phyloP scores from a whole-genome alignment of 2,329 filamentous ascomycete species.

The Fusarium haematococcum region DNA sequence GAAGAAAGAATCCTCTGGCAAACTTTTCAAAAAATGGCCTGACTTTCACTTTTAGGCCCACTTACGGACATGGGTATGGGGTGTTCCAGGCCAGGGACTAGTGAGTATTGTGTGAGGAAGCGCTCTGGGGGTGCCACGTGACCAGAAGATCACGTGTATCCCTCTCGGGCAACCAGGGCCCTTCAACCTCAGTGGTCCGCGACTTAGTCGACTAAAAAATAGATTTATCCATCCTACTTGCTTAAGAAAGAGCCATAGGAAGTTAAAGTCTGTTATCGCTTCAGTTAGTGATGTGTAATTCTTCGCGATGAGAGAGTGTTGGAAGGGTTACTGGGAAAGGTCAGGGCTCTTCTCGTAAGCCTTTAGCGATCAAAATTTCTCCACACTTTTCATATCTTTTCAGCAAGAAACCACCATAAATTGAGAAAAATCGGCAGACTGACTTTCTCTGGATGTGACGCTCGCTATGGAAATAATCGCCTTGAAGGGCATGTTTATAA shows the following conservation, averaged over 20 bases:
- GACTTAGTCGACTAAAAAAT: background rate
- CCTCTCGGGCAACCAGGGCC: background rate
- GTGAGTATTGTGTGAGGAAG: background rate
- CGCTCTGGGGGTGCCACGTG: background rate
- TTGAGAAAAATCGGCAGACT: background rate
- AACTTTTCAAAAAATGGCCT: slow-evolving; percentile 44
- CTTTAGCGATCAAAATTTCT: background rate
- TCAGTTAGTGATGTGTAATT: background rate
- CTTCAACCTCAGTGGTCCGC: background rate
- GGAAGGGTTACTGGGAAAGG: background rate
- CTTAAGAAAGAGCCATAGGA: fast-evolving
- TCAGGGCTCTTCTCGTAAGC: background rate
- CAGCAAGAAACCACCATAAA: background rate
- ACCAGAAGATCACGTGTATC: background rate
- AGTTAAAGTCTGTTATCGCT: background rate
- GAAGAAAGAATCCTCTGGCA: slow-evolving; percentile 27
- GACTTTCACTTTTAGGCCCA: slow-evolving; percentile 34
- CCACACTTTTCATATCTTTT: background rate
- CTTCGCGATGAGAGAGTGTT: background rate
- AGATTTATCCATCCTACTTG: background rate
- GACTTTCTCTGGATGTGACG: background rate
- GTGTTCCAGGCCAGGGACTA: background rate
- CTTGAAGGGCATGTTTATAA: background rate
- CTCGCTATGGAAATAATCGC: background rate
- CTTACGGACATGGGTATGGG: slow-evolving; percentile 39